phyloP scores from a whole-genome alignment of 345 rosid species.

The Draba incana region DNA sequence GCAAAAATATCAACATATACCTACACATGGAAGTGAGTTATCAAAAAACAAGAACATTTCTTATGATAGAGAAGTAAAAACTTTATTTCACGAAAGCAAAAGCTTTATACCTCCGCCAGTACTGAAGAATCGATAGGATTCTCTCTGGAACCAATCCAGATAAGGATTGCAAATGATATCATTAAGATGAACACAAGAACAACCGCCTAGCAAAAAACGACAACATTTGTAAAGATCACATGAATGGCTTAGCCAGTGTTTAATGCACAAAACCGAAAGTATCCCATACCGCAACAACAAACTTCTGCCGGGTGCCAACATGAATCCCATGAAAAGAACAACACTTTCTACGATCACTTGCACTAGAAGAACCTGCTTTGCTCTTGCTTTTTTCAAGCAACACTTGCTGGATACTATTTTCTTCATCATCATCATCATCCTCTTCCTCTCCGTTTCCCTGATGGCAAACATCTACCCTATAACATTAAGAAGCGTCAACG shows the following conservation, averaged over 20 bases:
- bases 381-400: slow-evolving; percentile 49
- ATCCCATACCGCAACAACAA: slow-evolving; percentile 56
- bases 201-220: slow-evolving; percentile 44
- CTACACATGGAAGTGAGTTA: slow-evolving; percentile 22
- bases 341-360: slow-evolving; percentile 47
- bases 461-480: slow-evolving; percentile 82
- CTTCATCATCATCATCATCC: slow-evolving; percentile 50
- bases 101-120: slow-evolving; percentile 49
- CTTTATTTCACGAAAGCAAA: background rate
- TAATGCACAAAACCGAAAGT: background rate
- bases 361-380: slow-evolving; percentile 44
- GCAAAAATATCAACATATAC: slow-evolving; percentile 44
- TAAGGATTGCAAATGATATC: slow-evolving; percentile 54
- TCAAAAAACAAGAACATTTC: slow-evolving; percentile 4
- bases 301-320: slow-evolving; percentile 62
- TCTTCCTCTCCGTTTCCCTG: slow-evolving; percentile 58
- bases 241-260: background rate
- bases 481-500: slow-evolving; percentile 33
- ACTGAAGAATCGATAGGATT: slow-evolving; percentile 51
- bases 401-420: slow-evolving; percentile 45
- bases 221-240: slow-evolving; percentile 17
- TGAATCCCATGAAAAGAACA: slow-evolving; percentile 53
- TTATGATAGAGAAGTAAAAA: background rate
- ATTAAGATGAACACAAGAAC: slow-evolving; percentile 51
- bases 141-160: slow-evolving; percentile 63